phyloP scores from a whole-genome alignment of 2,329 filamentous ascomycete genomes.

The Exophiala calicioides region DNA sequence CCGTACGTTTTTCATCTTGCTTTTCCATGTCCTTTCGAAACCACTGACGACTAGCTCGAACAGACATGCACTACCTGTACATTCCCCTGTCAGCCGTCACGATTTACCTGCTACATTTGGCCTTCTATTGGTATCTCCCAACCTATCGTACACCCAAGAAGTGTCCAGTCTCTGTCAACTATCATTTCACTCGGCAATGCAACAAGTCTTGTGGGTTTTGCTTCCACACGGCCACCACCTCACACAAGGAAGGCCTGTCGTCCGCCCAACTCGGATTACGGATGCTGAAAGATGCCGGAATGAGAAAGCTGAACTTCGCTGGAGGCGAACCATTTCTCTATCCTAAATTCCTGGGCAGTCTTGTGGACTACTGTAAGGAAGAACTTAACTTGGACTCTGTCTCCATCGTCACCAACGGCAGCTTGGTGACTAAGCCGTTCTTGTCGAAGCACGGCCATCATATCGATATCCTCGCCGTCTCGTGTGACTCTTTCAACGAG shows the following conservation, averaged over 20 bases:
- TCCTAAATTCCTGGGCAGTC: conserved; percentile 43
- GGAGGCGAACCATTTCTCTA: conserved; percentile 59
- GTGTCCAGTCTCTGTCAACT: conserved; percentile 50
- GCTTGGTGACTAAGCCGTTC: conserved; percentile 47
- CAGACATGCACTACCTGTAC: background rate
- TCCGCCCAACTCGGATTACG: conserved; percentile 49
- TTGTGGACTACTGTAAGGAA: conserved; percentile 53
- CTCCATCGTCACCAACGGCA: conserved; percentile 58
- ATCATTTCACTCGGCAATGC: conserved; percentile 50
- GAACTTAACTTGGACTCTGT: conserved; percentile 53
- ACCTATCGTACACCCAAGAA: background rate
- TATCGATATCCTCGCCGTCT: conserved; percentile 58
- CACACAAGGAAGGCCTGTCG: conserved; percentile 44
- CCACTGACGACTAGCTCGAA: background rate
- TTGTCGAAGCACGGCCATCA: conserved; percentile 45
- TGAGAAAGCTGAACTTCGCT: conserved; percentile 59
- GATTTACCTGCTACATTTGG: background rate
- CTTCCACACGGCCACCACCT: conserved; percentile 58
- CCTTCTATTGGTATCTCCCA: background rate
- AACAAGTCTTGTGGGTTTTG: conserved; percentile 57
- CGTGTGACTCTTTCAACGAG: conserved; percentile 57
- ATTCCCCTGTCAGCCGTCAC: background rate
- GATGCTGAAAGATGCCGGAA: conserved; percentile 53
- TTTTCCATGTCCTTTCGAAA: background rate
- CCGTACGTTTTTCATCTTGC: background rate